These are phyloP conservation scores for Trametes sanguinea DNA, from an alignment of 768 basidiomycete species.

Conservation along the genomic window DNA sequence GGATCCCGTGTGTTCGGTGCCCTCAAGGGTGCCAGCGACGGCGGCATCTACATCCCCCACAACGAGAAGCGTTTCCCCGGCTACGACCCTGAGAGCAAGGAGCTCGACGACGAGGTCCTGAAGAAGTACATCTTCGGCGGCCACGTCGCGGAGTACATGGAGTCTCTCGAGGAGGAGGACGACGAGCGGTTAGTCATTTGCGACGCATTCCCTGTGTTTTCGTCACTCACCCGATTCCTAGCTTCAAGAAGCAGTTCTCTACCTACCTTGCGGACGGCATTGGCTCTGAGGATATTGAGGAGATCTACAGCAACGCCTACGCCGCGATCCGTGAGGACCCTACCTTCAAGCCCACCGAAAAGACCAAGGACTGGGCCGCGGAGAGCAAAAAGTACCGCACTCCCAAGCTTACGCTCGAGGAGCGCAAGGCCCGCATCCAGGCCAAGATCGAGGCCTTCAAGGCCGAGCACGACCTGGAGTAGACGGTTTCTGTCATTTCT, in stretches of 20 bases:
- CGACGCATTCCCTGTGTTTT: constrained; percentile 5
- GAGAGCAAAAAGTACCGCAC: constrained; percentile 75
- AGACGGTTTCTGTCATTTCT: constrained; percentile 34
- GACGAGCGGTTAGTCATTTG: constrained; percentile 77
- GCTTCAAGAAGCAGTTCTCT: constrained; percentile 97
- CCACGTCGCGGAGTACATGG: constrained; percentile 99
- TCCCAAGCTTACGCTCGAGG: constrained; percentile 66
- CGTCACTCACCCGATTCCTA: constrained; percentile 31
- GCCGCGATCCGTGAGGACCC: constrained; percentile 97
- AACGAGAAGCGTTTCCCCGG: constrained; percentile 98
- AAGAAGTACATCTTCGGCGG: constrained; percentile 98
- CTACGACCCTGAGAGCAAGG: constrained; percentile 90
- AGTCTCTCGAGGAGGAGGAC: constrained; percentile 98
- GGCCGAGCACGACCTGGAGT: constrained; percentile 67
- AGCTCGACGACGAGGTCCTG: constrained; percentile 89
- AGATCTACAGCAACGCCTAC: constrained; percentile 91
- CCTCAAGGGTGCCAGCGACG: constrained; percentile 97
- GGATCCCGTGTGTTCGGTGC: constrained; percentile 98
- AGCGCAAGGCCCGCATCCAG: constrained; percentile 81
- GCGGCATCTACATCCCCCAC: constrained; percentile 97
- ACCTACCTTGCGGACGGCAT: constrained; percentile 94
- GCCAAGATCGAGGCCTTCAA: constrained; percentile 91
- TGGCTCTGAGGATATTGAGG: constrained; percentile 96
- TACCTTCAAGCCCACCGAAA: constrained; percentile 84
- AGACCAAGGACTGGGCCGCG: constrained; percentile 88